These are phyloP conservation scores for Macroventuria anomochaeta DNA, from an alignment of 2,329 filamentous ascomycete species.

Conservation along the genomic window DNA sequence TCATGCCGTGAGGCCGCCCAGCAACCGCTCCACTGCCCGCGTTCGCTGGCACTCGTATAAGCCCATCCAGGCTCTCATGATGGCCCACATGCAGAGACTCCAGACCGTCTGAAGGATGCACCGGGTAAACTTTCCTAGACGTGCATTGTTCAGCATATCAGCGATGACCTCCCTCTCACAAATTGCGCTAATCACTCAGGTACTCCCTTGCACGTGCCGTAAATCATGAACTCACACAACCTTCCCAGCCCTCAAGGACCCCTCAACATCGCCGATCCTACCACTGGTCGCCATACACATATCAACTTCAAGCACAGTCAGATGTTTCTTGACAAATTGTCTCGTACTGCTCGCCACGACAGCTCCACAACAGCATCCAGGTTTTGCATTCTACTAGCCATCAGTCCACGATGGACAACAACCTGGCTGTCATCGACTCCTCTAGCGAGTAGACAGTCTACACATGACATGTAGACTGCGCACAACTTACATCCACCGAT, in stretches of 20 bases:
- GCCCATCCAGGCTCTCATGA: neutral
- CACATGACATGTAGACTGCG: slow-evolving; percentile 5
- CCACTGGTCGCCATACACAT: neutral
- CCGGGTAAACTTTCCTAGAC: neutral
- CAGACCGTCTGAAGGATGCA: neutral
- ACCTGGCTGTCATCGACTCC: neutral
- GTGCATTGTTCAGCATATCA: neutral
- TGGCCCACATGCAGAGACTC: neutral
- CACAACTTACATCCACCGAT: slow-evolving; percentile 5
- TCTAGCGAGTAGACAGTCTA: slow-evolving; percentile 14
- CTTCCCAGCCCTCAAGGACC: neutral
- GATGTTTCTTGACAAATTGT: neutral
- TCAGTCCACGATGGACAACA: neutral
- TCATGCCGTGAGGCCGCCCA: neutral
- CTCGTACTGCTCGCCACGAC: neutral
- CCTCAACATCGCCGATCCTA: no score
- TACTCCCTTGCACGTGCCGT: no score
- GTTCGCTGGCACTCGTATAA: neutral
- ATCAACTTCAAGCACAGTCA: neutral
- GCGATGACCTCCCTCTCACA: neutral
- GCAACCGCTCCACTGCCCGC: neutral
- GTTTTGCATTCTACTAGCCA: neutral
- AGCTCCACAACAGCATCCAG: neutral
- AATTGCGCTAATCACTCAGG: neutral
- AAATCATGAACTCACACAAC: no score